Evolutionary conservation across 345 rosid genomes (phyloP).

Genomic region (Melaleuca quinquenervia): DNA sequence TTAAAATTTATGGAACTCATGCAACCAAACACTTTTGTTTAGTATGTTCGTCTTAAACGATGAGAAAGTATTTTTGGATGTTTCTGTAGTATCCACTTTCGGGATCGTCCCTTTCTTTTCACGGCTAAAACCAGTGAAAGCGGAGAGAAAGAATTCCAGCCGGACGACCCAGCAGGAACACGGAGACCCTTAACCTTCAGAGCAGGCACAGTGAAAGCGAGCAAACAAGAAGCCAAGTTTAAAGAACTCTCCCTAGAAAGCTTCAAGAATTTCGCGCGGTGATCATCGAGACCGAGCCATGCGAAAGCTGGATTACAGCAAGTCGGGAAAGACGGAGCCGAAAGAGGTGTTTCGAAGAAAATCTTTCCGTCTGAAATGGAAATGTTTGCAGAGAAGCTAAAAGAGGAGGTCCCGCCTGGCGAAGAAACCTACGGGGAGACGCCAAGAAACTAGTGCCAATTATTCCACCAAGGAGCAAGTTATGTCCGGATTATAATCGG

Average conservation of each 20-base stretch:
- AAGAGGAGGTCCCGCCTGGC: not conserved
- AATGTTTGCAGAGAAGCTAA: not conserved
- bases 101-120: not conserved
- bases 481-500: not conserved
- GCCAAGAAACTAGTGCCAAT: not conserved
- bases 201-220: not conserved
- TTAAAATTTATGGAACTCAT: no score
- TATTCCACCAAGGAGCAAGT: not conserved
- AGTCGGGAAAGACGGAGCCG: not conserved
- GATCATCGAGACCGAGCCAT: not conserved
- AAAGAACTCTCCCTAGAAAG: not conserved
- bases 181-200: not conserved
- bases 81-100: not conserved
- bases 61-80: no score
- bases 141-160: not conserved
- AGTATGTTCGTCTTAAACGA: no score
- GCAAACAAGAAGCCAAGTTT: not conserved
- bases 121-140: not conserved
- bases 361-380: not conserved
- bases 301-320: not conserved
- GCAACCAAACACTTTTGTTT: no score
- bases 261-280: not conserved
- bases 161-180: not conserved
- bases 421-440: not conserved
- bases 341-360: not conserved